Base-by-base conservation (phyloP, 768 basidiomycete species). In the Tricholoma flavovirens region DNA sequence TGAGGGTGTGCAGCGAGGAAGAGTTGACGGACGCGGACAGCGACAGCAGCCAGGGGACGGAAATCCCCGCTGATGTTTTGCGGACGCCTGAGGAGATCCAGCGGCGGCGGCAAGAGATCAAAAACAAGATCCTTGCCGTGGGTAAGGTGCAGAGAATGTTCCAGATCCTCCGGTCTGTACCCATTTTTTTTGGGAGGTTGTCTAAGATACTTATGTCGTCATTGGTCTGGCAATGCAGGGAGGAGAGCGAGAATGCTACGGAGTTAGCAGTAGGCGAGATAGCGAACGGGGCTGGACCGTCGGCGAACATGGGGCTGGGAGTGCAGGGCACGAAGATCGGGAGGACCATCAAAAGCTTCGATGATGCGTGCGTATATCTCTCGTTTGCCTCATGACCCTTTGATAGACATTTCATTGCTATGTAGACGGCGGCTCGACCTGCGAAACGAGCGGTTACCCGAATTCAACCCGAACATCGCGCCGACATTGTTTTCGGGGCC, bases 61-160 rank as follows among this genome's bases (percentile, higher is more conserved):
- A 62, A 6, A 72, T 75, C 17, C 35, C 69, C 26, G 64, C 71
- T 15, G 60, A 66, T 26, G 53, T 66, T 22, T 65, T 59, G 2
- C 58, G 66, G 1, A 69, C 75, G 4, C 71, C 77, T 10, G 68
- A 69, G 15, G 83, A 84, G 32, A 51, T 75, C 14, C 69, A 73
- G n/a, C 75, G 76, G 62, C 77, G 90, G 54, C 74, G 83, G 61
- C 82, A 90, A 62, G 79, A 83, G 62, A 95, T 98, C 75, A 93
- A 89, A 79, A 92, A 85, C 71, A 97, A 97, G 80, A 96, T 97
- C 61, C 72, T 93, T 61, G 92, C 90, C 0, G 92, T 98, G 56
- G 95, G 94, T 24, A 78, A 83, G 67, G 90, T 98, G 90, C 90
- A 93, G 57, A 76, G 86, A 33, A 86, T 97, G 46, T 96, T 95